A percentile compares a stretch with the other conserved stretches of the same genome.
These are phyloP conservation scores for Diaporthe vaccinii DNA, from an alignment of 2,329 filamentous ascomycete genomes.

Conservation along the genomic window DNA sequence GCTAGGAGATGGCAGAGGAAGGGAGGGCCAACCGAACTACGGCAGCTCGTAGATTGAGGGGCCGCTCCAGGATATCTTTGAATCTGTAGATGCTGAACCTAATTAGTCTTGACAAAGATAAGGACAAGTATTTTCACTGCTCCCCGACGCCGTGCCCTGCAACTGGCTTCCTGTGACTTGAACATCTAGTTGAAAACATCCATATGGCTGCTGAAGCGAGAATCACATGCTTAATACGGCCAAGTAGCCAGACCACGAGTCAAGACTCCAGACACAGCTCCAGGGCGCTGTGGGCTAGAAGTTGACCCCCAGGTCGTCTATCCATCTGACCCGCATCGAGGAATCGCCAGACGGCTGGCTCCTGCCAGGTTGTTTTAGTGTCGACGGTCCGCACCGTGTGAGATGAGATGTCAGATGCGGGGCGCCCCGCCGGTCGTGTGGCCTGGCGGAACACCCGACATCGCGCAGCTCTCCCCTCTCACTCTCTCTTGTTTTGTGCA, in stretches of 20 bases:
- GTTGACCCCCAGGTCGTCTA: too few relatives aligned
- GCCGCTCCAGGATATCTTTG: too few relatives aligned
- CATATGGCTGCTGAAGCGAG: neutral
- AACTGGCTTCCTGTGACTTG: neutral
- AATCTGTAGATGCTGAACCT: neutral
- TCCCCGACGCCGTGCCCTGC: neutral
- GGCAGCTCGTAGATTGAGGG: neutral
- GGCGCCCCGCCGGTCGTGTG: neutral
- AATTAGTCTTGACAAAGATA: neutral
- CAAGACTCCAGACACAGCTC: neutral
- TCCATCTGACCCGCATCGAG: neutral
- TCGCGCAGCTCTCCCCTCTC: neutral
- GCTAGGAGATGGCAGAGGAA: neutral
- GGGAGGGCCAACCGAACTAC: neutral
- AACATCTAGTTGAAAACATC: neutral
- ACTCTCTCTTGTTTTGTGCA: neutral
- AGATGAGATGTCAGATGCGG: conserved; percentile 21
- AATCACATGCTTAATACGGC: too few relatives aligned
- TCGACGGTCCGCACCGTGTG: conserved; percentile 2
- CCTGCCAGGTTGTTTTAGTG: neutral
- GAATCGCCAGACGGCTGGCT: neutral
- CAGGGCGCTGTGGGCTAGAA: neutral
- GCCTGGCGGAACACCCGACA: neutral
- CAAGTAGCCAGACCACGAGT: neutral
- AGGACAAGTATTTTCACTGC: neutral